Conservation (phyloP, 2,329 filamentous ascomycete genomes). For the Pseudogymnoascus sp. region DNA sequence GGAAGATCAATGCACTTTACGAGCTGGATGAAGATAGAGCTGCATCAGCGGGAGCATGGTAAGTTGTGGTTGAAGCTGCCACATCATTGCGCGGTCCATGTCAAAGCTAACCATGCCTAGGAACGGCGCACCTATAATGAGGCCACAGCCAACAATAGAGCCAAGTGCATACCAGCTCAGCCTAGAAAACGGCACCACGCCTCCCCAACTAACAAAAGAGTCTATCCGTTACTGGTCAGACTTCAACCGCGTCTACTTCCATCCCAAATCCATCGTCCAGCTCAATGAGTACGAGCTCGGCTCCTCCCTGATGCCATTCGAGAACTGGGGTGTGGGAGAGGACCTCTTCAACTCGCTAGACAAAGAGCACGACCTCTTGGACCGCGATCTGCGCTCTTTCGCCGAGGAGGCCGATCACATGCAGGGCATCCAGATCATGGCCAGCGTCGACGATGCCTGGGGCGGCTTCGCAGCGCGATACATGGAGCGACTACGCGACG, state of each 20-base stretch:
- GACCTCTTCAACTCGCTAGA: conserved; percentile 67
- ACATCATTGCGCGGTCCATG: conserved; percentile 8
- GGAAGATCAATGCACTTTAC: conserved; percentile 83
- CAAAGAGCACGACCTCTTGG: conserved; percentile 75
- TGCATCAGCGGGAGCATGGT: conserved; percentile 32
- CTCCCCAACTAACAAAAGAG: conserved; percentile 56
- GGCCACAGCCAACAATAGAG: conserved; percentile 58
- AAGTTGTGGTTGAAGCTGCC: conserved; percentile 14
- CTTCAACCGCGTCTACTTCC: conserved; percentile 85
- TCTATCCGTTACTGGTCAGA: conserved; percentile 95
- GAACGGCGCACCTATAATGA: conserved; percentile 59
- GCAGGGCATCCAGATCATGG: conserved; percentile 75
- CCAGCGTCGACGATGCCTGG: conserved; percentile 70
- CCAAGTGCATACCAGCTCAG: conserved; percentile 70
- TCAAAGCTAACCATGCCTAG: conserved; percentile 31
- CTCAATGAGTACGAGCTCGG: conserved; percentile 80
- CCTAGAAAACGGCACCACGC: conserved; percentile 60
- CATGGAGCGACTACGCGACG: conserved; percentile 71
- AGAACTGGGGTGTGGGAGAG: conserved; percentile 64
- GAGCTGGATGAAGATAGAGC: conserved; percentile 28
- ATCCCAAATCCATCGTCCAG: conserved; percentile 79
- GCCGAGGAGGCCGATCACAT: conserved; percentile 89
- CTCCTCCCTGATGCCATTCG: conserved; percentile 72
- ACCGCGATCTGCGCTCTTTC: conserved; percentile 83
- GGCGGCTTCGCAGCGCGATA: conserved; percentile 68